These are phyloP conservation scores for Cladophialophora carrionii DNA, from an alignment of 2,329 filamentous ascomycete species.

Conservation along the genomic window DNA sequence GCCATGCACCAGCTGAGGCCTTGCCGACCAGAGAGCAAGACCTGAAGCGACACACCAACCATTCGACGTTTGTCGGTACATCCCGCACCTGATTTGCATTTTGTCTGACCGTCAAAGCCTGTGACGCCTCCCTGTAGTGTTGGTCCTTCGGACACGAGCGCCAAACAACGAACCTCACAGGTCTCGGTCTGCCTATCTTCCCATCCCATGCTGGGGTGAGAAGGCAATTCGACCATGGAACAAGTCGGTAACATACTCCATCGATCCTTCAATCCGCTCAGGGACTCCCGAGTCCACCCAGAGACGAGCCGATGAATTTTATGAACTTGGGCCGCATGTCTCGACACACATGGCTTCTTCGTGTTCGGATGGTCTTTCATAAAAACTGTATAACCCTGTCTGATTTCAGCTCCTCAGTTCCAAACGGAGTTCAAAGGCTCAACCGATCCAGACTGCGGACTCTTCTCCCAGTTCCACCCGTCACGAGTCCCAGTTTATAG, in stretches of 20 bases:
- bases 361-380: background rate
- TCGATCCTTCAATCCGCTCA: background rate
- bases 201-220: background rate
- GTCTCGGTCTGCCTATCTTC: background rate
- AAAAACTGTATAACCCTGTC: background rate
- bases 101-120: background rate
- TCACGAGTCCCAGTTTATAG: conserved; percentile 54
- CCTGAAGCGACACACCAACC: no score
- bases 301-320: background rate
- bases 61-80: no score
- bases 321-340: background rate
- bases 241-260: background rate
- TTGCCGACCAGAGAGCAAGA: no score
- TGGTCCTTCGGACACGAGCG: background rate
- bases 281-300: background rate
- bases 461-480: conserved; percentile 48
- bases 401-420: no score
- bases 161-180: background rate
- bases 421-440: conserved; percentile 47
- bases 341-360: background rate
- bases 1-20: no score
- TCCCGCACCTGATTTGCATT: background rate
- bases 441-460: conserved; percentile 55
- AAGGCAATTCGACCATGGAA: background rate
- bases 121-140: background rate